A percentile compares a stretch with the other conserved stretches of the same genome.
Evolutionary conservation across 768 basidiomycete genomes (phyloP).

Genomic region (Mycena albidolilacea): DNA sequence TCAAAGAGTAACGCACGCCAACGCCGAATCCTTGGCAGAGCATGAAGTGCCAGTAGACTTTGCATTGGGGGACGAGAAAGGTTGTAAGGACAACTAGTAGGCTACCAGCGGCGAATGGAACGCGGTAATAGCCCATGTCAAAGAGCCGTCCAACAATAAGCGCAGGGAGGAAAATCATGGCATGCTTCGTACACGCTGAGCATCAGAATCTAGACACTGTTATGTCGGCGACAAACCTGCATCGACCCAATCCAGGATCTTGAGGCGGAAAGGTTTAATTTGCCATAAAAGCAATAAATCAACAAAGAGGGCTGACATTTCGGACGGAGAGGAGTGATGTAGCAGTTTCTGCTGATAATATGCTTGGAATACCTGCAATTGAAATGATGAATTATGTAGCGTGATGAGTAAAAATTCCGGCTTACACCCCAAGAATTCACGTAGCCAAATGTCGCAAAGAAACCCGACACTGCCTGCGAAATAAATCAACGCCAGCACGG

Average conservation of each 20-base stretch:
- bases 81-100: slow-evolving; percentile 58
- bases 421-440: slow-evolving; percentile 33
- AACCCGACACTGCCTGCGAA: neutral
- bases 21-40: slow-evolving; percentile 68
- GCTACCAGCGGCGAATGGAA: slow-evolving; percentile 56
- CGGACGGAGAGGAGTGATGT: slow-evolving; percentile 11
- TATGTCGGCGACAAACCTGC: neutral
- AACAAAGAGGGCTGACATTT: slow-evolving; percentile 6
- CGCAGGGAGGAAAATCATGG: slow-evolving; percentile 23
- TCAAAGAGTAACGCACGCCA: slow-evolving; percentile 53
- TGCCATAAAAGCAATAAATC: neutral
- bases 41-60: slow-evolving; percentile 39
- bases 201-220: neutral
- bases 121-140: slow-evolving; percentile 65
- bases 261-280: neutral
- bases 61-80: slow-evolving; percentile 68
- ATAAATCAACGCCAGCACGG: too few relatives aligned
- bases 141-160: slow-evolving; percentile 52
- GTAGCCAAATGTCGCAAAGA: slow-evolving; percentile 30
- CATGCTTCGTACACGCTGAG: slow-evolving; percentile 8
- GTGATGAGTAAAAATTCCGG: neutral
- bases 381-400: slow-evolving; percentile 3
- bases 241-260: slow-evolving; percentile 24
- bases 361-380: slow-evolving; percentile 4
- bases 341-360: slow-evolving; percentile 30